Base-by-base conservation (phyloP, 2,329 filamentous ascomycete species). In the Colletotrichum costaricense region DNA sequence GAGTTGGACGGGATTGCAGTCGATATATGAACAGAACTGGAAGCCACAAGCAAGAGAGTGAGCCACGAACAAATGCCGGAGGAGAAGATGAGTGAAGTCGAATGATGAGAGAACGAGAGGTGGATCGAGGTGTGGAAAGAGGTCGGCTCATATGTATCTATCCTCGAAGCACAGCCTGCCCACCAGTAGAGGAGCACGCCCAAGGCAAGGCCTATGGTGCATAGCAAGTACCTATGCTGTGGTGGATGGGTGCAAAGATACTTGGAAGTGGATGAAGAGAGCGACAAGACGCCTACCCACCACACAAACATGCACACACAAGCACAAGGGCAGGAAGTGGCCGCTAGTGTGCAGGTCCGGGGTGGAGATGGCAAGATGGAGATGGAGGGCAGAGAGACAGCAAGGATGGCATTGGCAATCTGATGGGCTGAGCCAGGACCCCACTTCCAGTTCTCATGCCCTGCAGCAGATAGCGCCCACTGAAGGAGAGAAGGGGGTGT, bases 61-160 rank as follows among this genome's bases (percentile, higher is more conserved):
- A 71, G 49, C 60, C 60, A 73, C 67, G 71, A 71, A 54, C 46
- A 62, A 57, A 35, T 71, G 60, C 54, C 38, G 60, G 70, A 70
- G 42, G 42, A 59, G 54, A 66, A 74, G 74, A 65, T 67, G 63
- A 66, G 72, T 74, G 67, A 74, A 75, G 67, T 75, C 74, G 74
- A 75, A 75, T 74, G 74, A 74, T 75, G 74, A 26, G 46, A 58
- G 60, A 67, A 46, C 24, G 49, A 24, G 3, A 46, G 24, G 56
- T 72, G 72, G 74, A 75, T 69, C 64, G 74, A 74, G 60, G 62
- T 68, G 67, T 69, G 72, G 74, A 70, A 74, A 63, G 62, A 74
- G 70, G 74, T 75, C 74, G 64, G 72, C 74, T 74, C 74, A 75
- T 75, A 74, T 75, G 73, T 75, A 75, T 75, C 67, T 62, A 74